Conservation (phyloP, 1,139 yeast species). For the Candida pseudoviswanathii region DNA sequence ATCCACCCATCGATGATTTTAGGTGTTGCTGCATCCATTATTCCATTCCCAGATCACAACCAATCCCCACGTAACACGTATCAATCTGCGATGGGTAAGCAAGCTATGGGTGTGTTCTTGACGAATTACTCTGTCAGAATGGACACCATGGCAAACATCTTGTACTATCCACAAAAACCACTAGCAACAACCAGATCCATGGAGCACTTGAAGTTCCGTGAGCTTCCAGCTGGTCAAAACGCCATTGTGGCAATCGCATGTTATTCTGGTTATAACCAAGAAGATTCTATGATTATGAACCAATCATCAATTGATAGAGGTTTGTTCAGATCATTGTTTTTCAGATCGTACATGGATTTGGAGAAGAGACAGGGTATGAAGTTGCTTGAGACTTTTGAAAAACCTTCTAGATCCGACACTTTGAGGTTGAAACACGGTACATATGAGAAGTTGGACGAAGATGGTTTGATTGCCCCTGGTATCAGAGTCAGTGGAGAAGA, state of each 20-base stretch:
- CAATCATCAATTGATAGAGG: conserved; percentile 98
- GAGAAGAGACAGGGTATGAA: conserved; percentile 99
- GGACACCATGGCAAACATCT: conserved; percentile 99
- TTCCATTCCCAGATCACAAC: conserved; percentile 99
- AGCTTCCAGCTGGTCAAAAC: conserved; percentile 98
- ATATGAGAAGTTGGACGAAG: conserved; percentile 96
- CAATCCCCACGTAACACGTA: conserved; percentile 99
- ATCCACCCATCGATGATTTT: conserved; percentile 98
- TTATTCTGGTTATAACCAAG: conserved; percentile 98
- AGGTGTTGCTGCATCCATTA: conserved; percentile 97
- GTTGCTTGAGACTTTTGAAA: conserved; percentile 92
- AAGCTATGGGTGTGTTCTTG: conserved; percentile 99
- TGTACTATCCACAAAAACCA: conserved; percentile 98
- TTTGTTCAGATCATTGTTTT: conserved; percentile 89
- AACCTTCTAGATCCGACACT: conserved; percentile 93
- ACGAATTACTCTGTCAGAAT: conserved; percentile 95
- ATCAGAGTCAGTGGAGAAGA: conserved; percentile 98
- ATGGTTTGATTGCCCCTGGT: conserved; percentile 97
- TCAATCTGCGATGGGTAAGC: conserved; percentile 99
- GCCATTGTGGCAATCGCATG: conserved; percentile 98
- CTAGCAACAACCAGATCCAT: conserved; percentile 97
- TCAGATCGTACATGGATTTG: conserved; percentile 97
- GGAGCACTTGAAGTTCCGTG: conserved; percentile 97
- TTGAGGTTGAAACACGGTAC: conserved; percentile 96
- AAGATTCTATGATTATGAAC: conserved; percentile 99